Evolutionary conservation across 495 filamentous ascomycete species (phyloP), one percentile per base, ranked within the genome.

Genomic region (Penicillium crystallinum): DNA sequence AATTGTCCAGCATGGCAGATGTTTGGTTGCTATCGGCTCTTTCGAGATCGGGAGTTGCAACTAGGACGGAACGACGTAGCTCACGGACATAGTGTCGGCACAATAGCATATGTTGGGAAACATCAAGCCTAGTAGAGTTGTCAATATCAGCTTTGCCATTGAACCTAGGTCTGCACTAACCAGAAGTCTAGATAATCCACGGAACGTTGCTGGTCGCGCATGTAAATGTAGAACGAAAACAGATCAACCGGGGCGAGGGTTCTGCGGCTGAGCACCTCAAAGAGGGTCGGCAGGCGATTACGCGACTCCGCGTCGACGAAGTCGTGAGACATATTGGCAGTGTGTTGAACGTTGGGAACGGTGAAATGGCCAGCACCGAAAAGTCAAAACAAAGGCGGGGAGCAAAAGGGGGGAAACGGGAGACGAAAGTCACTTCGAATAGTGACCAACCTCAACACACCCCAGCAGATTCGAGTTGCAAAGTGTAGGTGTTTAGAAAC

Each of bases 201-300:
- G 4, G 92, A 96, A 65, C 92, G 82, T 65, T 97, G 91, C 72
- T 97, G 91, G 67, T 99, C 95, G 50, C 93, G 81, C 93, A 99
- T 99, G 71, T 95, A 99, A 61, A 99, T 97, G 77, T 97, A 97
- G 77, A 97, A 97, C 2, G 91, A 96, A 75, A 93, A 97, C 10
- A 99, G 81, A 66, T 97, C 95, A 33, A 97, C 92, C 0, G 93
- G 93, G 38, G 95, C 85, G 17, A 91, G 77, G 2, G 93, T 99
- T 38, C 88, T 82, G 46, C 95, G 83, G 59, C 90, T 95, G 33
- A 99, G 77, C 33, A 97, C 93, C 67, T 99, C 93, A 65, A 93
- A 95, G 34, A 97, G 83, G 0, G 88, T 97, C 15, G 93, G 93
- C 10, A 99, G 80, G 33, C 93, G 82, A 64, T 95, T 93, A 46